phyloP scores from a whole-genome alignment of 345 rosid species.

The Eucalyptus camaldulensis region DNA sequence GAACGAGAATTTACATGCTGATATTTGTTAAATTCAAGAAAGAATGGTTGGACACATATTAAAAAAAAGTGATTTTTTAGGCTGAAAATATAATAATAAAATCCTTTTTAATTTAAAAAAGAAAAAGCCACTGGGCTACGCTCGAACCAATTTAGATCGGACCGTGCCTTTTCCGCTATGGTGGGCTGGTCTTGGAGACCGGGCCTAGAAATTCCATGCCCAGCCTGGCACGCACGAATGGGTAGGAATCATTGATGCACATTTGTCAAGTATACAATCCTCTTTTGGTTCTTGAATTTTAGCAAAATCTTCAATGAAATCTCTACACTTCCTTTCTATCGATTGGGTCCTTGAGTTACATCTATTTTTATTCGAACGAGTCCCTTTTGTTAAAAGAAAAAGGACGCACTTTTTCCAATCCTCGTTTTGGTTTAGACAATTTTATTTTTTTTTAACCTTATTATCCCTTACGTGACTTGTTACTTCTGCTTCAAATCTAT shows the following conservation, averaged over 20 bases:
- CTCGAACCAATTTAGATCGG: background rate
- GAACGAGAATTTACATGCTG: fast-evolving
- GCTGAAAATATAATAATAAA: background rate
- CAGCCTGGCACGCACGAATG: background rate
- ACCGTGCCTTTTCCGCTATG: background rate
- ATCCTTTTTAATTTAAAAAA: background rate
- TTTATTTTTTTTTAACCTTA: too few species aligned
- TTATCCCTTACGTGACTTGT: fast-evolving
- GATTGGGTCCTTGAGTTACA: background rate
- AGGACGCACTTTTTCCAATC: fast-evolving
- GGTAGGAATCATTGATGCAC: background rate
- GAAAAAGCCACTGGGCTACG: background rate
- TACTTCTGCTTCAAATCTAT: too few species aligned
- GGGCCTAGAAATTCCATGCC: background rate
- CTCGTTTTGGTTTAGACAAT: too few species aligned
- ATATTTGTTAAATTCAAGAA: too few species aligned
- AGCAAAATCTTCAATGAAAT: background rate
- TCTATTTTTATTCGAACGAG: background rate
- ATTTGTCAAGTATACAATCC: background rate
- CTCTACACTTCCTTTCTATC: background rate
- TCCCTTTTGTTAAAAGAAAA: background rate
- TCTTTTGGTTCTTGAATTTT: background rate
- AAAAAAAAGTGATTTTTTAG: background rate
- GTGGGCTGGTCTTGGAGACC: background rate
- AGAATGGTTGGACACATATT: background rate